phyloP scores from a whole-genome alignment of 2,329 filamentous ascomycete genomes.

The Fusarium denticulatum region DNA sequence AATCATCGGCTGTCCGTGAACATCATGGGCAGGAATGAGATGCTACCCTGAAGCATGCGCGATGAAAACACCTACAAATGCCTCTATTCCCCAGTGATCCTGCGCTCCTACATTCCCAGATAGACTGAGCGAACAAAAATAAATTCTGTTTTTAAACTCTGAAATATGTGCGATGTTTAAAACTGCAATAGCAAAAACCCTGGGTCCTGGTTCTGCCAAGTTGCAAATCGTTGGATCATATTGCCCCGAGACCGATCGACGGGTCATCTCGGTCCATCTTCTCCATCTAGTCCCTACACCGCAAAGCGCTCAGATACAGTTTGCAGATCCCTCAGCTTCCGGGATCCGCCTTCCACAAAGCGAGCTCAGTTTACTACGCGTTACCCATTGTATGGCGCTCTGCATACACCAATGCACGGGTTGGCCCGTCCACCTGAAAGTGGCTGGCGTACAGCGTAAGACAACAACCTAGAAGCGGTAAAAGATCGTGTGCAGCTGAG shows the following conservation, averaged over 20 bases:
- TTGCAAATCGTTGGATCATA: no score
- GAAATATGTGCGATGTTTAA: rapidly evolving
- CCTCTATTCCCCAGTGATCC: no score
- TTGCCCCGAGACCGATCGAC: not conserved
- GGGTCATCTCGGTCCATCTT: no score
- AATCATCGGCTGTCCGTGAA: no score
- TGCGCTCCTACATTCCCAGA: not conserved
- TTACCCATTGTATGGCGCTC: not conserved
- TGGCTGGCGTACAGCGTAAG: not conserved
- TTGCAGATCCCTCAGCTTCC: not conserved
- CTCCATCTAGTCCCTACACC: not conserved
- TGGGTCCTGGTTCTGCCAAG: not conserved
- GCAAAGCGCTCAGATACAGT: not conserved
- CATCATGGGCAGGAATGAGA: no score
- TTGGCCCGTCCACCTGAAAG: not conserved
- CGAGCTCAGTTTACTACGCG: not conserved
- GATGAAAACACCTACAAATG: not conserved
- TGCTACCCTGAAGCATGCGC: not conserved
- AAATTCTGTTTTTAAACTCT: no score
- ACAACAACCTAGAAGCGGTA: not conserved
- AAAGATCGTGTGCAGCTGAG: not conserved
- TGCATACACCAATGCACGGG: not conserved
- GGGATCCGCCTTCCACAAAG: not conserved
- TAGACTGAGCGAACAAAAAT: not conserved
- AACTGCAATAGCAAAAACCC: not conserved